Evolutionary conservation across 2,329 filamentous ascomycete species (phyloP).

Genomic region (Colletotrichum caudatum): DNA sequence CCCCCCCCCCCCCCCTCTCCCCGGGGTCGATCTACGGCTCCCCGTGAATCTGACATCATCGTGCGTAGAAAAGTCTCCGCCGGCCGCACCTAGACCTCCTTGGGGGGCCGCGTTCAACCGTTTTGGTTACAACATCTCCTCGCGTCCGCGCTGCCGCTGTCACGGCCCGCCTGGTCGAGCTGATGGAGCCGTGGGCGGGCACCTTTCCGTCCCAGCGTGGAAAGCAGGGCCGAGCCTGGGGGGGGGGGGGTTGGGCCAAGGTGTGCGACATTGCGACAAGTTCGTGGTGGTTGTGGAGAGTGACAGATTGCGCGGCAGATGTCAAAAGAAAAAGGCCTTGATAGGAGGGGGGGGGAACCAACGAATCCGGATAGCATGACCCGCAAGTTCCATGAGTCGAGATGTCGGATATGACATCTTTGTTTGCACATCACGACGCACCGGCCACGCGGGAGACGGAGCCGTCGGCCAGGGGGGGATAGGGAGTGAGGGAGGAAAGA

Average conservation of each 20-base stretch:
- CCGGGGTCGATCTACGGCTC: neutral
- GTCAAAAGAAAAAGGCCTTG: no score
- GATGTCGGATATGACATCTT: neutral
- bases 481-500: no score
- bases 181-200: no score
- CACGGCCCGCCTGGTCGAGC: neutral
- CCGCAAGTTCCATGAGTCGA: conserved; percentile 5
- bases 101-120: neutral
- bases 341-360: no score
- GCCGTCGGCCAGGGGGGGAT: neutral
- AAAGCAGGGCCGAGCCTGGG: neutral
- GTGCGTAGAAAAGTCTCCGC: neutral
- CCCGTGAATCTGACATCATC: conserved; percentile 10
- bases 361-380: neutral
- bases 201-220: neutral
- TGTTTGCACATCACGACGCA: neutral
- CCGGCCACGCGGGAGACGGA: neutral
- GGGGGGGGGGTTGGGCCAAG: no score
- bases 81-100: neutral
- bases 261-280: no score
- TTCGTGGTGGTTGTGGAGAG: no score
- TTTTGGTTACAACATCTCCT: neutral
- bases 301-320: no score
- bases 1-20: no score
- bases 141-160: neutral